These are phyloP conservation scores for Coemansia sp. DNA, from an alignment of 192 early-diverging fungal genomes.

Conservation along the genomic window DNA sequence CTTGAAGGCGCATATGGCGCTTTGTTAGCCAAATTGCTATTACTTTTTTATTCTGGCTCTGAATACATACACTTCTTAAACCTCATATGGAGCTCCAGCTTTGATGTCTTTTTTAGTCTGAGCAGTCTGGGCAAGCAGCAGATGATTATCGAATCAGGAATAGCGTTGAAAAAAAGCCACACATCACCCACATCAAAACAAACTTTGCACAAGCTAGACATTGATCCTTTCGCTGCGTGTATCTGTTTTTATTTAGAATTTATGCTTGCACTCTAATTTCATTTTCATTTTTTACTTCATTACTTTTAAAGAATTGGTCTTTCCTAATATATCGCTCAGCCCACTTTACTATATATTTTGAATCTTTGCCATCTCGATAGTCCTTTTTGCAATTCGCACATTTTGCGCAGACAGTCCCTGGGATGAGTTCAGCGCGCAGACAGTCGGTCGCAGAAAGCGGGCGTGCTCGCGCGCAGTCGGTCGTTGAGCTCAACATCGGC, in stretches of 20 bases:
- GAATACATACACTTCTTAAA: too few species aligned
- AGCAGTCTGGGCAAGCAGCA: too few species aligned
- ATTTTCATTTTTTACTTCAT: conserved; percentile 42
- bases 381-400: not conserved
- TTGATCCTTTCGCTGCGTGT: too few species aligned
- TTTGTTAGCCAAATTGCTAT: too few species aligned
- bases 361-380: not conserved
- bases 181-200: not conserved
- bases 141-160: too few species aligned
- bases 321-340: not conserved
- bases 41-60: too few species aligned
- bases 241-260: too few species aligned
- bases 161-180: too few species aligned
- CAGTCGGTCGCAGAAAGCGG: conserved; percentile 17
- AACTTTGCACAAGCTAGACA: not conserved
- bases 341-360: not conserved
- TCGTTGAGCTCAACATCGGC: conserved; percentile 28
- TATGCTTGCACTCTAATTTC: too few species aligned
- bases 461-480: conserved; percentile 20
- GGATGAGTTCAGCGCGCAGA: conserved; percentile 29
- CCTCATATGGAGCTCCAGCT: too few species aligned
- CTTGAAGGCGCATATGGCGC: not conserved
- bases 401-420: not conserved
- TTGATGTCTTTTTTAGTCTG: too few species aligned
- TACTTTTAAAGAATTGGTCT: too few species aligned